Base-by-base conservation (phyloP, 352 stramenopile genomes). In the Hyaloperonospora arabidopsidis region DNA sequence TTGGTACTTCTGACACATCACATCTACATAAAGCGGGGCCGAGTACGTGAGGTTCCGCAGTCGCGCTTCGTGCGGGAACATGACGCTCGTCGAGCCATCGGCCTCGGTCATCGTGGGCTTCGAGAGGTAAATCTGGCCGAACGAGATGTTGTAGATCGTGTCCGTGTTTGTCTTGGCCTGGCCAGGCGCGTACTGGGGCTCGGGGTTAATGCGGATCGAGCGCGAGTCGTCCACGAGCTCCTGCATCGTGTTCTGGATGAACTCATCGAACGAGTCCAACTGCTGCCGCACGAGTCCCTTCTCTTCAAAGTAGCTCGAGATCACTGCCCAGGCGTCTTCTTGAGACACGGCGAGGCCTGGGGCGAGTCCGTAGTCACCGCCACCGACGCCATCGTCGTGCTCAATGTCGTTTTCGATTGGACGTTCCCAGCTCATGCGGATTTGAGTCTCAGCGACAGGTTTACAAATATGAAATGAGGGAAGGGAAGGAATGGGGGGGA, bases 171-270 rank as follows among this genome's bases (percentile, higher is more conserved):
- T 63, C 59, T 97, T 92, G 62, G 95, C 86, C 63, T 97, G 94
- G 1, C 94, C 94, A 0, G 97, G 93, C 36, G 89, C 79, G 68
- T 98, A 98, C 73, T 98, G 96, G 36, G 96, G 77, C 70, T 98
- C 93, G 14, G 96, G 96, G 38, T 89, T 97, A 28, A 99, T 96
- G 45, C 89, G 83, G 66, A 99, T 98, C 51, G 95, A 96, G 45
- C 95, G 93, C 28, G 84, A 95, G 72, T 99, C 96, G 67, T 98
- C 92, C 51, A 99, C 95, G 39, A 99, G 76, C 76, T 99, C 96
- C 76, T 99, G 96, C 94, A 99, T 99, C 6, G 95, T 98, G 74
- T 98, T 98, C 82, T 98, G 94, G 64, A 99, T 98, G 70, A 99
- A 99, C 81, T 98, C 94, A 70, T 99, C 96, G 76, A 99, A 99